Percentiles rank a stretch among this genome's conserved stretches.
Evolutionary conservation across 306 rosid genomes (phyloP).

Genomic region (Astragalus membranaceus): DNA sequence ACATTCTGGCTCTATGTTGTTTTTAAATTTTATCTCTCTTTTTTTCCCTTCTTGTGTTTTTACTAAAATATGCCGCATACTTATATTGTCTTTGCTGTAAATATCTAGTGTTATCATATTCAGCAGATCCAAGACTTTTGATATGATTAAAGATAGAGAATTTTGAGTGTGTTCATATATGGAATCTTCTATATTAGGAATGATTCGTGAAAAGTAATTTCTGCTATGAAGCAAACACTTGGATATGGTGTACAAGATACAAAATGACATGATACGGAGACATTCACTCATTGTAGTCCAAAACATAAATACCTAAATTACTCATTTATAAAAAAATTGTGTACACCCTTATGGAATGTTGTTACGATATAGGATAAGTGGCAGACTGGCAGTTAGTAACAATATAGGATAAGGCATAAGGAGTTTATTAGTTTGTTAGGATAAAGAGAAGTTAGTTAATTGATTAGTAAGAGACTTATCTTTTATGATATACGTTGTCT

Average conservation of each 20-base stretch:
- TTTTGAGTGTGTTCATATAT: background rate
- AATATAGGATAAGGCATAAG: too few species aligned
- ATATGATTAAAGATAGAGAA: background rate
- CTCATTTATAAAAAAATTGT: background rate
- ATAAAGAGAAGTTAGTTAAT: too few species aligned
- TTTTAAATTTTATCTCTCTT: background rate
- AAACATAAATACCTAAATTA: background rate
- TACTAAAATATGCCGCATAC: background rate
- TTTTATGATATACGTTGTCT: background rate
- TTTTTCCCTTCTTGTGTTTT: background rate
- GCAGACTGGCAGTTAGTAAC: too few species aligned
- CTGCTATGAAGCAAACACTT: background rate
- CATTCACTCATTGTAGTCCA: background rate
- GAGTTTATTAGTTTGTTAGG: too few species aligned
- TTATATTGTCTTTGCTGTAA: background rate
- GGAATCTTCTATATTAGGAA: background rate
- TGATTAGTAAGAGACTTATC: background rate
- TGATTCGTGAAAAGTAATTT: background rate
- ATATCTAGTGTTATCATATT: slow-evolving; percentile 9
- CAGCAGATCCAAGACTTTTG: background rate
- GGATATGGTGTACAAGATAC: background rate
- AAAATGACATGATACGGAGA: background rate
- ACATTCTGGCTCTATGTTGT: background rate
- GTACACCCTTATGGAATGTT: background rate
- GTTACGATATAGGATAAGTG: too few species aligned